Conservation (phyloP, 2,329 filamentous ascomycete genomes). For the Myriosclerotinia duriaeana region DNA sequence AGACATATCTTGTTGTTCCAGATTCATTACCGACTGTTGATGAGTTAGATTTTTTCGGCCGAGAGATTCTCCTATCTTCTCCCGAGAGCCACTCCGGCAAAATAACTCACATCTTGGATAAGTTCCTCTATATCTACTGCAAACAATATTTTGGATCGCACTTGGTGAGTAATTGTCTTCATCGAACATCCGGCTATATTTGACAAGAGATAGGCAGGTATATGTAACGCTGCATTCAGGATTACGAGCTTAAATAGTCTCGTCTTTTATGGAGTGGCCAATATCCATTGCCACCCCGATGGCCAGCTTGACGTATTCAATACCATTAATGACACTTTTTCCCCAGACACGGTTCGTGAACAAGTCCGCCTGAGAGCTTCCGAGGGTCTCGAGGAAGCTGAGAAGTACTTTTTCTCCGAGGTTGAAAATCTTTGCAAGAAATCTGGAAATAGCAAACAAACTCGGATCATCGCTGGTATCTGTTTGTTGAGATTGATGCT, state of each 20-base stretch:
- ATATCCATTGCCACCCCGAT: conserved; percentile 22
- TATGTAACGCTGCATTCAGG: conserved; percentile 24
- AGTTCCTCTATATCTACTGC: conserved; percentile 26
- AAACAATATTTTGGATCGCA: conserved; percentile 9
- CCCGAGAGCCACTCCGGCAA: conserved; percentile 26
- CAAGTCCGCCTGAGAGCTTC: conserved; percentile 30
- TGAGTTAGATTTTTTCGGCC: conserved; percentile 27
- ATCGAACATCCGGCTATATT: neutral
- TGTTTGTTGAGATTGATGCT: conserved; percentile 30
- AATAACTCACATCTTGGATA: conserved; percentile 27
- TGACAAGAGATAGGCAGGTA: conserved; percentile 18
- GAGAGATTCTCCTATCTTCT: conserved; percentile 27
- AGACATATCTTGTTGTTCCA: conserved; percentile 29
- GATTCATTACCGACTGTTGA: conserved; percentile 25
- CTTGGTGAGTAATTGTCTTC: conserved; percentile 15
- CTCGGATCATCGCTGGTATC: conserved; percentile 28
- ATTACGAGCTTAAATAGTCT: conserved; percentile 30
- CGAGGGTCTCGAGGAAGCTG: conserved; percentile 26
- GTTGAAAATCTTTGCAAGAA: conserved; percentile 29
- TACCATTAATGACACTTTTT: conserved; percentile 23
- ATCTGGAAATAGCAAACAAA: conserved; percentile 24
- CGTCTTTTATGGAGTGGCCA: conserved; percentile 29
- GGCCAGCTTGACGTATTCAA: conserved; percentile 17
- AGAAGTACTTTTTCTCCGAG: conserved; percentile 27
- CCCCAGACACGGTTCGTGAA: conserved; percentile 30